phyloP scores from a whole-genome alignment of 2,329 filamentous ascomycete species.

The Aspergillus terreus region DNA sequence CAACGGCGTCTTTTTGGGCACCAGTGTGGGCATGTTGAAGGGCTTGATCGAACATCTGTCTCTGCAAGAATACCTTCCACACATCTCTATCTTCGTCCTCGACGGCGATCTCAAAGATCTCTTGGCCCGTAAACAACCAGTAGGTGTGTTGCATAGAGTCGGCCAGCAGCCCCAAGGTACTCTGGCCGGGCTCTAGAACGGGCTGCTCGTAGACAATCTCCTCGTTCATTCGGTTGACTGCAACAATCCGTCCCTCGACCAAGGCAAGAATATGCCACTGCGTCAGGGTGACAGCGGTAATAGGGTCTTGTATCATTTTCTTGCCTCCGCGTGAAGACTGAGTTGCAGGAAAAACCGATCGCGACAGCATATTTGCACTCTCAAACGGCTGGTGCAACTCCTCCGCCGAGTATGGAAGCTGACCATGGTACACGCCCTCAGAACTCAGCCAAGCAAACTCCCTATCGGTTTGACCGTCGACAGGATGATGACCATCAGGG shows the following conservation, averaged over 20 bases:
- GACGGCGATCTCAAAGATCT: constrained; percentile 91
- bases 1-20: constrained; percentile 83
- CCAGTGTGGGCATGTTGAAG: constrained; percentile 77
- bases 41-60: constrained; percentile 83
- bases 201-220: constrained; percentile 82
- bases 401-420: constrained; percentile 62
- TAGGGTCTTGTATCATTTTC: constrained; percentile 64
- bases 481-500: constrained; percentile 59
- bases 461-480: constrained; percentile 50
- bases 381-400: constrained; percentile 72
- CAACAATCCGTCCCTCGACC: constrained; percentile 77
- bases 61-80: constrained; percentile 88
- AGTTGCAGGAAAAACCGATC: constrained; percentile 66
- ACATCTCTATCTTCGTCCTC: constrained; percentile 87
- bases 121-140: constrained; percentile 87
- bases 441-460: constrained; percentile 84
- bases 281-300: constrained; percentile 78
- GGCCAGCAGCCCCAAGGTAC: constrained; percentile 75
- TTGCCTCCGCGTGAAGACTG: constrained; percentile 63
- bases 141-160: constrained; percentile 95
- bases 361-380: constrained; percentile 72
- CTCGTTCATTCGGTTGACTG: constrained; percentile 81
- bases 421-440: constrained; percentile 85
- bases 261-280: constrained; percentile 90
- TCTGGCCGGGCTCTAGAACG: constrained; percentile 75